Evolutionary conservation across 2,329 filamentous ascomycete species (phyloP).

Genomic region (Ustulina deusta): DNA sequence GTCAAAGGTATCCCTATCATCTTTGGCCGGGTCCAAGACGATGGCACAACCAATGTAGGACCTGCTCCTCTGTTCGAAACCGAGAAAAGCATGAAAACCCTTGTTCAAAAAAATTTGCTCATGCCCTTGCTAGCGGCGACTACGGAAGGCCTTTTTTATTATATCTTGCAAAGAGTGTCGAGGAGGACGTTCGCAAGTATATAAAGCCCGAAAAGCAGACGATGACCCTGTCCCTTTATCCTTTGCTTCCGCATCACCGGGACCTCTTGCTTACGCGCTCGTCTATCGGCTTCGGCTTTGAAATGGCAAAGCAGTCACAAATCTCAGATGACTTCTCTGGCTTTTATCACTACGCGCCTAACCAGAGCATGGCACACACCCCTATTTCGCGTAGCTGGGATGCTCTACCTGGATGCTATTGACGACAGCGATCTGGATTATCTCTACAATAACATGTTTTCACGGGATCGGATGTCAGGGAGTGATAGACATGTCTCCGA

Average conservation of each 20-base stretch:
- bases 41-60: conserved; percentile 46
- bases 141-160: conserved; percentile 44
- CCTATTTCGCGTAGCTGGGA: conserved; percentile 41
- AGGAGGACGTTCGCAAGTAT: conserved; percentile 43
- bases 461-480: conserved; percentile 38
- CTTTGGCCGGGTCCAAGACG: conserved; percentile 48
- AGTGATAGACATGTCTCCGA: conserved; percentile 36
- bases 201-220: conserved; percentile 31
- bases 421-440: conserved; percentile 49
- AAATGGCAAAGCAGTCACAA: conserved; percentile 39
- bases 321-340: conserved; percentile 32
- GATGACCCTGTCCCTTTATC: conserved; percentile 38
- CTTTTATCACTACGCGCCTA: conserved; percentile 46
- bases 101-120: conserved; percentile 41
- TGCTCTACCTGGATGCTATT: conserved; percentile 44
- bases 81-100: conserved; percentile 44
- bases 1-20: conserved; percentile 46
- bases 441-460: conserved; percentile 44
- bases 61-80: conserved; percentile 40
- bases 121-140: conserved; percentile 44
- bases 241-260: conserved; percentile 40
- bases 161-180: conserved; percentile 45
- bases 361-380: conserved; percentile 49
- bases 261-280: conserved; percentile 44
- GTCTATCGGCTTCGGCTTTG: conserved; percentile 40